Percentiles rank a stretch among this genome's conserved stretches.
Conservation (phyloP, 371 early-diverging fungal species). For the Zopfochytrium polystomum region DNA sequence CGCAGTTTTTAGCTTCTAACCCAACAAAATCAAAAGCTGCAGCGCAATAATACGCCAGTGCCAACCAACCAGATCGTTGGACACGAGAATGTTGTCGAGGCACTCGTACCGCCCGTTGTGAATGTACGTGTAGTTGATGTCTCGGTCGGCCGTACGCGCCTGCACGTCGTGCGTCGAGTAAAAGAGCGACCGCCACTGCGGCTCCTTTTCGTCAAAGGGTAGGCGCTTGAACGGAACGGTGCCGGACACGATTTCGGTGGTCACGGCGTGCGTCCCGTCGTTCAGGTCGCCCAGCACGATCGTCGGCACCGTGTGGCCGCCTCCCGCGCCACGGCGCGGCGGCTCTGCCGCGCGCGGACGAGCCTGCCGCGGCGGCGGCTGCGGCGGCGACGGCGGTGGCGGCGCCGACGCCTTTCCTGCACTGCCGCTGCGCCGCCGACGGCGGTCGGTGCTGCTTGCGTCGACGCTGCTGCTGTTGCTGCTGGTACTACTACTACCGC, state of each 20-base stretch:
- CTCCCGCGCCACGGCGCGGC: background rate
- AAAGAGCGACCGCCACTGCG: conserved; percentile 9
- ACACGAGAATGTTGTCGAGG: conserved; percentile 19
- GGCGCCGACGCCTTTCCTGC: background rate
- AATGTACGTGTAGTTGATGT: conserved; percentile 19
- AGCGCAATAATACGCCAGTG: no score
- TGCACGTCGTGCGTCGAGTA: conserved; percentile 17
- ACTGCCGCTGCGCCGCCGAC: background rate
- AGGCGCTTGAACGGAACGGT: conserved; percentile 18
- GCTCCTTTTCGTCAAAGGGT: conserved; percentile 14
- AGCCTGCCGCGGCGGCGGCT: no score
- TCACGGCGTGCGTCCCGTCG: background rate
- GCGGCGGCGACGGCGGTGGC: no score
- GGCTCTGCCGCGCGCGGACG: background rate
- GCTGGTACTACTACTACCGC: background rate
- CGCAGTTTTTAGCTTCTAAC: no score
- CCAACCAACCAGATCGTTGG: conserved; percentile 20
- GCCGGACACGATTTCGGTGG: conserved; percentile 12
- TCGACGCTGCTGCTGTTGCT: background rate
- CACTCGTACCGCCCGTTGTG: conserved; percentile 24
- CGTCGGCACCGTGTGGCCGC: no score
- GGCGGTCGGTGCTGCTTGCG: background rate
- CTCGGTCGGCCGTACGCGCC: conserved; percentile 11
- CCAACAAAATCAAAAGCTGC: no score
- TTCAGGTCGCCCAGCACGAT: conserved; percentile 24